These are phyloP conservation scores for Pestalotiopsis sp. DNA, from an alignment of 2,329 filamentous ascomycete genomes.

Conservation along the genomic window DNA sequence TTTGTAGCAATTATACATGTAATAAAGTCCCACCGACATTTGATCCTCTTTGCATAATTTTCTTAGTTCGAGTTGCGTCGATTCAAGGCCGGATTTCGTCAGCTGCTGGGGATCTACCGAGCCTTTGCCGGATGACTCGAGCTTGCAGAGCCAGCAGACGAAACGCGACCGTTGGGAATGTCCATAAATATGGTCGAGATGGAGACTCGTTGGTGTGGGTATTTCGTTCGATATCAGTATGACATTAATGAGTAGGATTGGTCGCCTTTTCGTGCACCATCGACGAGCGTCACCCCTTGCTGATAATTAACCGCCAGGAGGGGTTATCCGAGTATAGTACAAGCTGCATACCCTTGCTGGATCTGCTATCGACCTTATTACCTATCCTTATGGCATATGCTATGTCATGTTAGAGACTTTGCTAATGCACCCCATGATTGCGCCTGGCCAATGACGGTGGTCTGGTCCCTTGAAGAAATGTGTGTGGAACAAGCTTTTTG, in stretches of 20 bases:
- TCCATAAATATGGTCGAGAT: not conserved
- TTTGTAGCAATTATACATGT: not conserved
- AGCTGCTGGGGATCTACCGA: constrained; percentile 8
- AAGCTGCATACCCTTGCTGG: not conserved
- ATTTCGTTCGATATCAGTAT: not conserved
- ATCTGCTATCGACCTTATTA: not conserved
- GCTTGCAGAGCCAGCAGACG: not conserved
- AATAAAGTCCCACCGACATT: not conserved
- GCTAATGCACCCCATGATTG: not conserved
- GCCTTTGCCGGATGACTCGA: constrained; percentile 12
- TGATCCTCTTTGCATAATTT: not conserved
- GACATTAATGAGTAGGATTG: no score
- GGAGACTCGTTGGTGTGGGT: not conserved
- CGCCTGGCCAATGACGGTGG: not conserved
- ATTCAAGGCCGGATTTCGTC: constrained; percentile 5
- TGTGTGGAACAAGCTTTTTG: not conserved
- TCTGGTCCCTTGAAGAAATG: not conserved
- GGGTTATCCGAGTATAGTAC: not conserved
- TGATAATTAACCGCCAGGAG: no score
- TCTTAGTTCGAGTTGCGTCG: not conserved
- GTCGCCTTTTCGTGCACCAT: no score
- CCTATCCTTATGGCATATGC: not conserved
- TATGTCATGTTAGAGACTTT: not conserved
- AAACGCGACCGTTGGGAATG: not conserved
- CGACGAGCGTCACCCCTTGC: no score